These are phyloP conservation scores for Neurospora sp. DNA, from an alignment of 495 filamentous ascomycete species.

Conservation along the genomic window DNA sequence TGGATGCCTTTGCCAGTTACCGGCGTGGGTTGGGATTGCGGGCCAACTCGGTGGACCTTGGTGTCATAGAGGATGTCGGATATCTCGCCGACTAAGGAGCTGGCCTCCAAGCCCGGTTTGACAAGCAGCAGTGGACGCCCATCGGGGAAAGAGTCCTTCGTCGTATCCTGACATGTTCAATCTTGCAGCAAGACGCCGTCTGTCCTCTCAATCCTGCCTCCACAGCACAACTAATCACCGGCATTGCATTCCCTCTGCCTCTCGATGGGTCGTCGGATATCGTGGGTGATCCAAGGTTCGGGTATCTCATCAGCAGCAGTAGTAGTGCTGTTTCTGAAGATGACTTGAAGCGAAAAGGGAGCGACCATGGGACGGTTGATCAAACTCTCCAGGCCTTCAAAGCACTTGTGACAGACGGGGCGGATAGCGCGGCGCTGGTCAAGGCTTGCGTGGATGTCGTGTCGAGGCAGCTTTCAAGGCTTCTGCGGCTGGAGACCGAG, in stretches of 20 bases:
- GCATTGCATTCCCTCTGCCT: conserved; percentile 11
- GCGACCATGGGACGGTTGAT: background rate
- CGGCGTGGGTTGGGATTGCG: conserved; percentile 12
- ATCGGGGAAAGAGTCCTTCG: conserved; percentile 24
- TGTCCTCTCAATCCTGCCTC: background rate
- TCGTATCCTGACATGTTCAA: conserved; percentile 21
- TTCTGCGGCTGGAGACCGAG: conserved; percentile 4
- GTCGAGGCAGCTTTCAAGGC: background rate
- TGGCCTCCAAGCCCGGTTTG: conserved; percentile 5
- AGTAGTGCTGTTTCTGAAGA: background rate
- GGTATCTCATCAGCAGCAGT: background rate
- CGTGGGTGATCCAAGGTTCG: background rate
- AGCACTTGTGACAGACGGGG: conserved; percentile 1
- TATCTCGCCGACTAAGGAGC: conserved; percentile 16
- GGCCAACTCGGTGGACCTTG: conserved; percentile 16
- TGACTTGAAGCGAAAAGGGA: background rate
- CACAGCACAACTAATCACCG: conserved; percentile 18
- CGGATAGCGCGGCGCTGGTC: background rate
- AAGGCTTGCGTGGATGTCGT: background rate
- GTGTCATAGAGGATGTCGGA: conserved; percentile 17
- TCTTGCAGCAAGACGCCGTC: conserved; percentile 18
- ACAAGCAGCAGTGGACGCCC: conserved; percentile 14
- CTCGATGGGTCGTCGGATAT: background rate
- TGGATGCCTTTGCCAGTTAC: conserved; percentile 31
- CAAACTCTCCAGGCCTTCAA: conserved; percentile 2